Base-by-base conservation (phyloP, 1,284 basidiomycete species). In the Sphagnurus paluster region DNA sequence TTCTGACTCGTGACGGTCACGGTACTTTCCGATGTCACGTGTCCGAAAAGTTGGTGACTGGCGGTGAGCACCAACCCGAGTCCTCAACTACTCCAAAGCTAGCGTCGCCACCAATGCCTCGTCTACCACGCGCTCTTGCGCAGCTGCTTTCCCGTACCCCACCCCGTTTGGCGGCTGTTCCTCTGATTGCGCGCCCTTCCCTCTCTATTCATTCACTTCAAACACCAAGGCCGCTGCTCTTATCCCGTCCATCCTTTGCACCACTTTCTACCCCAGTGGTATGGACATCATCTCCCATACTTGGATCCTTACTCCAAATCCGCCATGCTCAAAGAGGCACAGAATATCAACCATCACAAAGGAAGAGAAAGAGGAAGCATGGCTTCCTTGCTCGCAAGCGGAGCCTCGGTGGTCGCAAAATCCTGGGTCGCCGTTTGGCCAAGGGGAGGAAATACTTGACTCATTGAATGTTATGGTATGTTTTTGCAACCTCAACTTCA, bases 281-380 rank as follows among this genome's bases (percentile, higher is more conserved):
- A 16, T 55, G 52, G 48, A 21, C 55, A 5, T 59, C 63, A 36
- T 67, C 67, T 2, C 63, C 66, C 14, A 58, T 69, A 24, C 61
- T 69, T 38, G 58, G 63, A 33, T 57, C 65, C 6, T 50, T 71
- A 7, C 63, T 72, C 30, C 79, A 81, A 55, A 64, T 72, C 11
- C 76, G 82, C 11, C 74, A 69, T 55, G 66, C 62, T 24, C 68
- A 76, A 37, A 68, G 74, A 26, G 91, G 91, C 25, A 76, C 79
- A 25, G 88, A 92, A 65, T 96, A 94, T 63, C 91, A 94, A 62
- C 92, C 92, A 2, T 90, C 87, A 0, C 91, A 93, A 69, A 76
- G 91, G 40, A 90, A 90, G 63, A 73, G 93, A 40, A 96, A 96
- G 72, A 78, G 90, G 52, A 89, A 87, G 66, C 90, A 93, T 62